Evolutionary conservation across 1,139 yeast species (phyloP).

Genomic region (Suhomyces ambrosiae): DNA sequence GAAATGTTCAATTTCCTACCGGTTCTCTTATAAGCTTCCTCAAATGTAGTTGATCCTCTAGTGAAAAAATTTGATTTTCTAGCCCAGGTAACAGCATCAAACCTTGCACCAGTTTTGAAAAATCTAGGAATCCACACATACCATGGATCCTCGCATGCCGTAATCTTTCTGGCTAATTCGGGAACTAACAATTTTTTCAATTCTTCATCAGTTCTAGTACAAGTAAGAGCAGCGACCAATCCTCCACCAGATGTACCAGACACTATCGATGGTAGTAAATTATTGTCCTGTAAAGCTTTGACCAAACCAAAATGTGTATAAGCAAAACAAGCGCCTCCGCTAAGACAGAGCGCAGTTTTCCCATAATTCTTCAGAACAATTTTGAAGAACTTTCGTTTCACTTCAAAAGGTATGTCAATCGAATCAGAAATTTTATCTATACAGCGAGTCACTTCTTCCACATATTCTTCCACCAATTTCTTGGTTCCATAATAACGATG

Average conservation of each 20-base stretch:
- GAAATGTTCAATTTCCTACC: constrained; percentile 73
- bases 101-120: constrained; percentile 77
- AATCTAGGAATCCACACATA: constrained; percentile 63
- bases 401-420: constrained; percentile 33
- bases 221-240: constrained; percentile 71
- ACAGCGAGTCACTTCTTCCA: constrained; percentile 52
- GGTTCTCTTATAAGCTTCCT: constrained; percentile 67
- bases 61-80: constrained; percentile 69
- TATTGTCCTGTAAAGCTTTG: constrained; percentile 68
- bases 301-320: constrained; percentile 78
- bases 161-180: constrained; percentile 61
- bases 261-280: constrained; percentile 65
- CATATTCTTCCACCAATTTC: constrained; percentile 56
- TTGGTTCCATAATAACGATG: constrained; percentile 80
- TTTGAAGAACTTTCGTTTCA: constrained; percentile 58
- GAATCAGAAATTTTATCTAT: constrained; percentile 49
- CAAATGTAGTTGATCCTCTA: constrained; percentile 69
- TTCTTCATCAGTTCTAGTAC: constrained; percentile 73
- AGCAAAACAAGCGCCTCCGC: constrained; percentile 83
- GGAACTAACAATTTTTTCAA: constrained; percentile 59
- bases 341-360: constrained; percentile 68
- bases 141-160: constrained; percentile 72
- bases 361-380: constrained; percentile 68
- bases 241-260: constrained; percentile 88
- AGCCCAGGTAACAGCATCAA: constrained; percentile 78